A percentile compares a stretch with the other conserved stretches of the same genome.
Conservation (phyloP, 306 rosid species). For the Cicer yamashitae region DNA sequence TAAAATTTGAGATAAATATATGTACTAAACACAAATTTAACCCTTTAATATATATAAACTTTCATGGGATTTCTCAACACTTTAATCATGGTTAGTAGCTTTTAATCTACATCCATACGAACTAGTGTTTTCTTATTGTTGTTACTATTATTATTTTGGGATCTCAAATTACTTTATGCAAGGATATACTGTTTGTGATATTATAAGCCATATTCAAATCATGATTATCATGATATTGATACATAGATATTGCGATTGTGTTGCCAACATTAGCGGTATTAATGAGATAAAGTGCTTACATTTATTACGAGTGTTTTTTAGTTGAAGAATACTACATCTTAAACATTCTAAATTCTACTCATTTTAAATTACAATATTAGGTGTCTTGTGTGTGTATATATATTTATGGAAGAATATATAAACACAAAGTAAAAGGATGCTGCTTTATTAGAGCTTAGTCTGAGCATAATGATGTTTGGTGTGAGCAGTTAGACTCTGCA, state of each 20-base stretch:
- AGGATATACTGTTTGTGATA: slow-evolving; percentile 19
- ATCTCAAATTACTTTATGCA: slow-evolving; percentile 1
- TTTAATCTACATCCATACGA: slow-evolving; percentile 15
- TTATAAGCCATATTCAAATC: slow-evolving; percentile 4
- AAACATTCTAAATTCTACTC: neutral
- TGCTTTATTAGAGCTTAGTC: slow-evolving; percentile 10
- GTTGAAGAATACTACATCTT: slow-evolving; percentile 10
- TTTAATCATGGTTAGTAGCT: neutral
- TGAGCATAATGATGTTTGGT: neutral
- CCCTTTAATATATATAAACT: no score
- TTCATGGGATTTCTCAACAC: slow-evolving; percentile 15
- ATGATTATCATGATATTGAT: neutral
- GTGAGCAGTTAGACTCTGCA: slow-evolving; percentile 17
- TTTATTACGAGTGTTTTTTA: neutral
- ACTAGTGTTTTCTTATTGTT: neutral
- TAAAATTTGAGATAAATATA: no score
- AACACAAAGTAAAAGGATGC: slow-evolving; percentile 14
- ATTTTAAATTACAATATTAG: neutral
- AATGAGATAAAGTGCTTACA: slow-evolving; percentile 7
- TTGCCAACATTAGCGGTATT: slow-evolving; percentile 9
- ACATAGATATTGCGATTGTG: neutral
- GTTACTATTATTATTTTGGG: neutral
- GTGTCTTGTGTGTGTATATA: neutral
- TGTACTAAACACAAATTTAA: no score
- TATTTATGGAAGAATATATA: neutral